These are phyloP conservation scores for Chlorella sp. DNA, from an alignment of 139 green algal genomes.

Conservation along the genomic window DNA sequence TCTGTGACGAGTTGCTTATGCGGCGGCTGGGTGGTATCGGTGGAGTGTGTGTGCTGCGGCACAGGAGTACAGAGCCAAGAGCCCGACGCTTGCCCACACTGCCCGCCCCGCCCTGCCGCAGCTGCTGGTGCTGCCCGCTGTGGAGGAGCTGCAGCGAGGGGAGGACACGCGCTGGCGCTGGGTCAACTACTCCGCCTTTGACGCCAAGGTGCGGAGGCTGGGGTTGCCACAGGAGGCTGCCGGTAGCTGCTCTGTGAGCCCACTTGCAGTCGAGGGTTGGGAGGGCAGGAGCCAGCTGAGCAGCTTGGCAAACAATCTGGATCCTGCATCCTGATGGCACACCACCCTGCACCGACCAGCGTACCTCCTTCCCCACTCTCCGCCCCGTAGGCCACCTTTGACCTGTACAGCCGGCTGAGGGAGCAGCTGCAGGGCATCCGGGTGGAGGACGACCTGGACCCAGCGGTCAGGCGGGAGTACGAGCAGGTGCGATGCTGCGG, in stretches of 20 bases:
- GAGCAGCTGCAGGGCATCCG: constrained; percentile 38
- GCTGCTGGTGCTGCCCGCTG: constrained; percentile 56
- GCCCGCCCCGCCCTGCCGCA: background rate
- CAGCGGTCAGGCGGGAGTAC: constrained; percentile 17
- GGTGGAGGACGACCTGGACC: constrained; percentile 23
- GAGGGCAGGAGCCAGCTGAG: too few relatives aligned
- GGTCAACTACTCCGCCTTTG: constrained; percentile 92
- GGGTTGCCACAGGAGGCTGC: too few relatives aligned
- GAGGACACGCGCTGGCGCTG: constrained; percentile 65
- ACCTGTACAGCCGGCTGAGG: constrained; percentile 69
- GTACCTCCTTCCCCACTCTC: too few relatives aligned
- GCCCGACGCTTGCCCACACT: background rate
- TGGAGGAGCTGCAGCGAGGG: constrained; percentile 79
- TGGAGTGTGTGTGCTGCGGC: too few relatives aligned
- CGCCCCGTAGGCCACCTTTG: constrained; percentile 76
- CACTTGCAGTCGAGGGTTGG: too few relatives aligned
- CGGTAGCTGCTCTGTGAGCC: too few relatives aligned
- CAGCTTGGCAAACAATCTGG: too few relatives aligned
- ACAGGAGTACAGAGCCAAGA: background rate
- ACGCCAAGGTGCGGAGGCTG: constrained; percentile 84
- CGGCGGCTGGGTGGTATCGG: too few relatives aligned
- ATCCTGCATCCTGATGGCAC: too few relatives aligned
- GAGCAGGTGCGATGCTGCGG: too few relatives aligned
- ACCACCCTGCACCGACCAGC: background rate
- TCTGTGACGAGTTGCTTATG: too few relatives aligned